These are phyloP conservation scores for Acer negundo DNA, from an alignment of 345 rosid species.

Conservation along the genomic window DNA sequence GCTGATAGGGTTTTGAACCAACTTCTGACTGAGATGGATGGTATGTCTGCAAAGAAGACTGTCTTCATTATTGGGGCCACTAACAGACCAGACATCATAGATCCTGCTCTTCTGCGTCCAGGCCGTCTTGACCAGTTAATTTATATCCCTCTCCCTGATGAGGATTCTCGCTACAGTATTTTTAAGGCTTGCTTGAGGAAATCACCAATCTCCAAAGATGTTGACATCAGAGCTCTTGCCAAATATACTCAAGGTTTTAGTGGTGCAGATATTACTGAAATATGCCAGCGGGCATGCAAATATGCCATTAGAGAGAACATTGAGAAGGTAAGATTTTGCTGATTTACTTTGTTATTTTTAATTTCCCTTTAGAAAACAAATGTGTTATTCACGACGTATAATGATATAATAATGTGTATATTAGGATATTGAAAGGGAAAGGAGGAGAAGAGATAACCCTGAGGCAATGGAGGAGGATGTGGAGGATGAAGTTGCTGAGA, in stretches of 20 bases:
- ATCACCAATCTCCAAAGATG: slow-evolving; percentile 84
- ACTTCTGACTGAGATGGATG: slow-evolving; percentile 97
- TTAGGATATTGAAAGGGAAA: slow-evolving; percentile 91
- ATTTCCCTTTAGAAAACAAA: neutral
- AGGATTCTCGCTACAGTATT: slow-evolving; percentile 82
- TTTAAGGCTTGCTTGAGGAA: slow-evolving; percentile 91
- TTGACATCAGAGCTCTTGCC: slow-evolving; percentile 84
- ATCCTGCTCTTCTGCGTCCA: slow-evolving; percentile 91
- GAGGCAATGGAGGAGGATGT: slow-evolving; percentile 97
- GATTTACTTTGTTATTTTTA: too few relatives aligned
- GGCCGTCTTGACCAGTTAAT: slow-evolving; percentile 95
- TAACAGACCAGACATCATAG: slow-evolving; percentile 91
- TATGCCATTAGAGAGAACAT: slow-evolving; percentile 95
- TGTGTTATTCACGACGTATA: neutral
- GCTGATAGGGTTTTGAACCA: slow-evolving; percentile 96
- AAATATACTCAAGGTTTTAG: slow-evolving; percentile 93
- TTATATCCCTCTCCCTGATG: slow-evolving; percentile 95
- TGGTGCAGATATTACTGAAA: slow-evolving; percentile 97
- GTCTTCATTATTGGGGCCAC: slow-evolving; percentile 97
- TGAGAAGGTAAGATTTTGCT: slow-evolving; percentile 59
- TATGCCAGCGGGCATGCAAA: slow-evolving; percentile 92
- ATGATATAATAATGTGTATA: neutral
- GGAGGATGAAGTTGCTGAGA: slow-evolving; percentile 83
- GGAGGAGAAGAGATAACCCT: slow-evolving; percentile 75
- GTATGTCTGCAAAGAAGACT: slow-evolving; percentile 94